Percentiles rank a stretch among this genome's conserved stretches.
These are phyloP conservation scores for Scheffersomyces stambukii DNA, from an alignment of 1,139 yeast species.

Conservation along the genomic window DNA sequence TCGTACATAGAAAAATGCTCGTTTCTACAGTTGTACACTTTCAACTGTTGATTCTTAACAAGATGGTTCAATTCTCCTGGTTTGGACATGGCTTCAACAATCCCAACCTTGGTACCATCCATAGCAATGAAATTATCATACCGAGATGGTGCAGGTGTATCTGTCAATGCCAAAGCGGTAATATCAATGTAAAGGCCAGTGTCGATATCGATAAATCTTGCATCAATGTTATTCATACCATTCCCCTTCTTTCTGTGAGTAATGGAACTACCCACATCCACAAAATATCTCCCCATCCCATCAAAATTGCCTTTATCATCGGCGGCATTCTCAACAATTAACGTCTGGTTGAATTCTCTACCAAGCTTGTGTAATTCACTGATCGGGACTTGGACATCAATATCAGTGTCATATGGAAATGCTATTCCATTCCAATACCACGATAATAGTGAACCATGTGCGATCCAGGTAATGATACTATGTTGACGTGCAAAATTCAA, in stretches of 20 bases:
- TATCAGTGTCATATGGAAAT: conserved; percentile 55
- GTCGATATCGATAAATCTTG: conserved; percentile 72
- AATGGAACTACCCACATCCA: conserved; percentile 45
- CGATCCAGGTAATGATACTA: conserved; percentile 38
- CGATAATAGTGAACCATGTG: conserved; percentile 49
- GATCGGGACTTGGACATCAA: conserved; percentile 54
- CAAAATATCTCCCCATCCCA: conserved; percentile 35
- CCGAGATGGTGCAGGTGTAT: conserved; percentile 30
- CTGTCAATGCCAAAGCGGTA: conserved; percentile 47
- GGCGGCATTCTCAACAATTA: conserved; percentile 34
- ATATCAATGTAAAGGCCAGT: conserved; percentile 74
- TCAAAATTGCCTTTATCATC: conserved; percentile 14
- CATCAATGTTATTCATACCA: conserved; percentile 69
- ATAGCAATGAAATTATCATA: conserved; percentile 10
- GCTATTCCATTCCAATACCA: conserved; percentile 56
- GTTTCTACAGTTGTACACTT: conserved; percentile 43
- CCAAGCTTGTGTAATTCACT: conserved; percentile 41
- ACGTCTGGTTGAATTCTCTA: conserved; percentile 36
- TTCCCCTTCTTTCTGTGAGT: conserved; percentile 31
- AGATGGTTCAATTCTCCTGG: conserved; percentile 11
- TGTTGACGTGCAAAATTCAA: conserved; percentile 23
- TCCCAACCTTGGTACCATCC: conserved; percentile 9
- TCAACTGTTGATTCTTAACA: conserved; percentile 21
- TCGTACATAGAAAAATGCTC: conserved; percentile 31
- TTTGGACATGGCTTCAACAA: conserved; percentile 4